A percentile compares a stretch with the other conserved stretches of the same genome.
These are phyloP conservation scores for Flaveria linearis DNA, from an alignment of 129 eudicot genomes.

Conservation along the genomic window DNA sequence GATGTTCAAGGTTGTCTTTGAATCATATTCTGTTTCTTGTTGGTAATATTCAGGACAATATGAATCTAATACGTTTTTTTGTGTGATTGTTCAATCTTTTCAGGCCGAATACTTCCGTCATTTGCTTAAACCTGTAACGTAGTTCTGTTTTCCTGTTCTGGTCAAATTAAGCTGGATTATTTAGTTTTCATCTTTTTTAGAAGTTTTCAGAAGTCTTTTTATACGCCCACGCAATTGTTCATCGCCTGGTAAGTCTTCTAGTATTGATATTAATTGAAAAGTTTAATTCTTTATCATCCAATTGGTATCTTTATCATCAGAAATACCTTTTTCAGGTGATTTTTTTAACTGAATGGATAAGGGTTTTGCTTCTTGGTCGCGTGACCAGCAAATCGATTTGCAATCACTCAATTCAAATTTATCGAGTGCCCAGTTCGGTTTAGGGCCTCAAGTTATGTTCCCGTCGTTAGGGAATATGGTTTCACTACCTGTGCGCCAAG, in stretches of 20 bases:
- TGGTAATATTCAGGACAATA: not conserved
- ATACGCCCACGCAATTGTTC: slow-evolving; percentile 15
- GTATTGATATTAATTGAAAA: not conserved
- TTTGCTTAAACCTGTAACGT: slow-evolving; percentile 93
- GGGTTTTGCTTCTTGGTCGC: slow-evolving; percentile 53
- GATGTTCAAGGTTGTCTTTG: slow-evolving; percentile 29
- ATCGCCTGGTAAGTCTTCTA: slow-evolving; percentile 40
- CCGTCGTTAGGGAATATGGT: slow-evolving; percentile 42
- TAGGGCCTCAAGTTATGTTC: slow-evolving; percentile 32
- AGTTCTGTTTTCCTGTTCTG: slow-evolving; percentile 42
- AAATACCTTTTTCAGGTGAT: slow-evolving; percentile 44
- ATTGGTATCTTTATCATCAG: slow-evolving; percentile 8
- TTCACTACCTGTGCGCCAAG: slow-evolving; percentile 33
- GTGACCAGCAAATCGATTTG: slow-evolving; percentile 38
- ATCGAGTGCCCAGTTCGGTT: slow-evolving; percentile 37
- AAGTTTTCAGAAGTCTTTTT: slow-evolving; percentile 44
- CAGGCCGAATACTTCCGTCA: slow-evolving; percentile 98
- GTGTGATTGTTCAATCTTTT: slow-evolving; percentile 27
- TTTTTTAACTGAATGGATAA: slow-evolving; percentile 64
- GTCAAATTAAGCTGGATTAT: slow-evolving; percentile 57
- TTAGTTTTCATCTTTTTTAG: slow-evolving; percentile 44
- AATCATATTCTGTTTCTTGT: slow-evolving; percentile 18
- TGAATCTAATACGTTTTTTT: slow-evolving; percentile 26
- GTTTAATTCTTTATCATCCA: not conserved
- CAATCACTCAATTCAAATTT: slow-evolving; percentile 29